Evolutionary conservation across 2,329 filamentous ascomycete species (phyloP), one percentile per base, ranked within the genome.

Genomic region (Biscogniauxia mediterranea): DNA sequence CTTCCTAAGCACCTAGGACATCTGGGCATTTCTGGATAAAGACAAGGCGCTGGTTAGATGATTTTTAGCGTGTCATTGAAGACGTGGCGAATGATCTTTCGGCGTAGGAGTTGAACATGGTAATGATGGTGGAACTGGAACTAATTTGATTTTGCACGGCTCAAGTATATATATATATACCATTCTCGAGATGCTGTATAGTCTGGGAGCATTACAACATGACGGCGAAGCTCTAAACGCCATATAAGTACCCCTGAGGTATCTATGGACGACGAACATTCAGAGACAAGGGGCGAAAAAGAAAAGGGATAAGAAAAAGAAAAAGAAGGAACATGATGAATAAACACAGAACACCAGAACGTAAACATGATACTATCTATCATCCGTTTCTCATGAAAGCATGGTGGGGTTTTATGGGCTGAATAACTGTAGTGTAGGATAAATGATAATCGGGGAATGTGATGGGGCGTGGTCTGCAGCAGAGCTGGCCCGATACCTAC

Each of bases 91-190:
- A 46, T 46, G 38, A 58, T 32, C 56, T 26, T 5, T 55, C 25
- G 59, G 62, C 53, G 58, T 53, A 54, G 61, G 62, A 57, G 64
- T 66, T 66, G 5, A 52, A 21, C 57, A 7, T 61, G 60, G 61
- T 53, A 46, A 46, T n/a, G 17, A n/a, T 46, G 38, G 38, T 52
- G 56, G 53, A 52, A 21, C 5, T 56, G 56, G 21, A 61, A 59
- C 38, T 46, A 11, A 17, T 46, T 11, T 46, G 13, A 17, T 46
- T 46, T 46, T 46, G 13, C 38, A 46, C 15, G 53, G 59, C 56
- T 65, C 53, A 60, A 42, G 54, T 66, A 65, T 65, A 65, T 66
- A 64, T 28, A 28, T 66, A 65, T 65, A 65, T 66, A 64, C 54
- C 61, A 58, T 20, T 54, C 20, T 56, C 15, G 54, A 38, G 57